Base-by-base conservation (phyloP, 1,284 basidiomycete species). In the Pisolithus thermaeus region DNA sequence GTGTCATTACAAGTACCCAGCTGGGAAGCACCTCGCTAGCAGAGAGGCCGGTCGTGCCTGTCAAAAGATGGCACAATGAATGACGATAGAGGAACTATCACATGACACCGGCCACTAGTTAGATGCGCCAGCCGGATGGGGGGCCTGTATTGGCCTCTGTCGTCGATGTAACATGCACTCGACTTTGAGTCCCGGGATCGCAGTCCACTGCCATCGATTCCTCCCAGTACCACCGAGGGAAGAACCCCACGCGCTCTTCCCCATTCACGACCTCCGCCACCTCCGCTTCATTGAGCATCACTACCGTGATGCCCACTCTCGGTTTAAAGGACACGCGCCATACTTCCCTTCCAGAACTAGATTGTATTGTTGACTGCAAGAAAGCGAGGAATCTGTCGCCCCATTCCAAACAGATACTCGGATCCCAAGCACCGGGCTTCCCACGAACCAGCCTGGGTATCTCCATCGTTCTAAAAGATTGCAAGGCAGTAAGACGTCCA, bases 371-470 rank as follows among this genome's bases (percentile, higher is more conserved):
- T 23, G 65, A 57, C 56, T 76, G 73, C 53, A 92, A 59, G 62
- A 81, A 86, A 3, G 69, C 60, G 36, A 95, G 62, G 53, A 91
- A 82, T 20, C 64, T 65, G 36, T 82, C 71, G 4, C 83, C 90
- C 78, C 89, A 93, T n/a, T 78, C 76, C 8, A 95, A 73, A 61
- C 86, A 90, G 40, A 83, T 63, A 20, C 77, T 70, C 1, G 92
- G 86, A 59, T 94, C 83, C 92, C 92, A 95, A 22, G 78, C 81
- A 20, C 74, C 77, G 5, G 83, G 76, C 58, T 87, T 87, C 7
- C 81, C 82, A 43, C 87, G 81, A n/a, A 92, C 81, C 54, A 85
- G 70, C 50, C 87, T 77, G 42, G 89, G 86, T 43, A 92, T 75
- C 57, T 85, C 70, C 42, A 83, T 74, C 5, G 88, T 91, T 57